Conservation (phyloP, 345 rosid genomes). For the Heritiera littoralis region DNA sequence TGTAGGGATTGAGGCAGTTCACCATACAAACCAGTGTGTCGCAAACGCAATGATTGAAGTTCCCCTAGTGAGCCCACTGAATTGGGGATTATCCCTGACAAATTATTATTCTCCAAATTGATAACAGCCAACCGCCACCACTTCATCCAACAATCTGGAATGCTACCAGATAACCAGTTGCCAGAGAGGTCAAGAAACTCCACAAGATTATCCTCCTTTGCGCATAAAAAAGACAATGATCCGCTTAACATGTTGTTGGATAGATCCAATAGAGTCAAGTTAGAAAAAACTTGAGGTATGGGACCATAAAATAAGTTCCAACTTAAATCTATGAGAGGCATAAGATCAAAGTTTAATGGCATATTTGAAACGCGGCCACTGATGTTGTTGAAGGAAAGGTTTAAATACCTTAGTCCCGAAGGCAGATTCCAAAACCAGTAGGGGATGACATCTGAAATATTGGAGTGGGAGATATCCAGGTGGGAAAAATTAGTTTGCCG, state of each 20-base stretch:
- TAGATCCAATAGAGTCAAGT: background rate
- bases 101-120: background rate
- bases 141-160: constrained; percentile 7
- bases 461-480: constrained; percentile 12
- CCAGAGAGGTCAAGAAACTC: constrained; percentile 12
- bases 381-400: constrained; percentile 14
- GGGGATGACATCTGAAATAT: constrained; percentile 13
- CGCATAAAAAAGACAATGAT: background rate
- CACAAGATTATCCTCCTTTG: background rate
- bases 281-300: background rate
- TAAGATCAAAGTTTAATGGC: background rate
- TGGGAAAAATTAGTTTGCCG: constrained; percentile 10
- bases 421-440: constrained; percentile 20
- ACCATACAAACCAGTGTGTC: constrained; percentile 14
- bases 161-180: background rate
- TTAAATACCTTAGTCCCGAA: background rate
- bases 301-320: constrained; percentile 10
- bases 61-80: background rate
- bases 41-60: background rate
- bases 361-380: background rate
- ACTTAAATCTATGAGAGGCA: constrained; percentile 14
- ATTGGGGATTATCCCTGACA: background rate
- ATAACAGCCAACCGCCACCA: background rate
- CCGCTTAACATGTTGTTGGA: constrained; percentile 10
- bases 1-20: constrained; percentile 20